Evolutionary conservation across 306 rosid genomes (phyloP).

Genomic region (Castanea mollissima): DNA sequence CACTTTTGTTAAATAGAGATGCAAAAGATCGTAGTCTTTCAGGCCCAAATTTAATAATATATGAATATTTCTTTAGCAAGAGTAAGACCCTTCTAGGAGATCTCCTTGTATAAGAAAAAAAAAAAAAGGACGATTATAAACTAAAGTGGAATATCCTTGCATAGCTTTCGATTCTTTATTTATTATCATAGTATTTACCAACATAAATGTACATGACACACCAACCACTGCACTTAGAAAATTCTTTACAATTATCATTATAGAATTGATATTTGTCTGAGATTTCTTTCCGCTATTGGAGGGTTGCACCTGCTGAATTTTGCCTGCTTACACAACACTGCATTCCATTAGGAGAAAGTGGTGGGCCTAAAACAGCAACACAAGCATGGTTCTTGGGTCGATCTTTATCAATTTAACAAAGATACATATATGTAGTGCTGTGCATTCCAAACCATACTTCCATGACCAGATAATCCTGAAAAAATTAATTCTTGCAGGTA

Average conservation of each 20-base stretch:
- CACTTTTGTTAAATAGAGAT: not conserved
- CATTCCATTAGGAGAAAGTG: constrained; percentile 32
- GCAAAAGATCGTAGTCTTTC: constrained; percentile 30
- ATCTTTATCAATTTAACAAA: not conserved
- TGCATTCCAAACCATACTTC: not conserved
- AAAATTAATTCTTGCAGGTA: not conserved
- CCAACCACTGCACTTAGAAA: constrained; percentile 2
- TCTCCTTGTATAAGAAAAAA: constrained; percentile 1
- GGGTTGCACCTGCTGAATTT: constrained; percentile 21
- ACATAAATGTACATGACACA: constrained; percentile 13
- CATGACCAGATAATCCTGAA: not conserved
- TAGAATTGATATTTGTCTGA: not conserved
- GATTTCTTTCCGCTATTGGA: constrained; percentile 41
- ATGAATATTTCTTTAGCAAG: too few species aligned
- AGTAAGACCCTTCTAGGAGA: constrained; percentile 23
- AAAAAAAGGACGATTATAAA: constrained; percentile 1
- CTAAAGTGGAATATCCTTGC: constrained; percentile 27
- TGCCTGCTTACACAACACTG: constrained; percentile 16
- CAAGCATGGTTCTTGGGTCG: not conserved
- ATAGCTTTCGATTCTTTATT: constrained; percentile 5
- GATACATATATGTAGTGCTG: too few species aligned
- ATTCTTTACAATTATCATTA: constrained; percentile 11
- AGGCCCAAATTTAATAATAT: too few species aligned
- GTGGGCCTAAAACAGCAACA: constrained; percentile 15
- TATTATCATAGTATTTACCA: constrained; percentile 11